A percentile compares a stretch with the other conserved stretches of the same genome.
Evolutionary conservation across 2,329 filamentous ascomycete genomes (phyloP).

Genomic region (Nannizziopsis barbatae): DNA sequence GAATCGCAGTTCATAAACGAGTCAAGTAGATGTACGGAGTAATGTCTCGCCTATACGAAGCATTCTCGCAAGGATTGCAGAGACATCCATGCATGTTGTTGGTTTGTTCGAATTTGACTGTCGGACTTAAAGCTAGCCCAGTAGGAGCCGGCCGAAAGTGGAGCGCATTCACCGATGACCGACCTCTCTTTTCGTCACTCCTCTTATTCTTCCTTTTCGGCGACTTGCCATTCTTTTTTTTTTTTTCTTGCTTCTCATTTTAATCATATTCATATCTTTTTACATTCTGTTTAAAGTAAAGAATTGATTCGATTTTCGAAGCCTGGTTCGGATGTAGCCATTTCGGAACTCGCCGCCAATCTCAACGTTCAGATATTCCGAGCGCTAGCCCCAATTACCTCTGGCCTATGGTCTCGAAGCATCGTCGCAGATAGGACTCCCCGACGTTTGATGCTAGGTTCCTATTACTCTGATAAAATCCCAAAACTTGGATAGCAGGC

Average conservation of each 20-base stretch:
- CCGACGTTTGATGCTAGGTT: background rate
- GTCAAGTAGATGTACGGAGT: too few species aligned
- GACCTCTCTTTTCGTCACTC: background rate
- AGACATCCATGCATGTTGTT: too few species aligned
- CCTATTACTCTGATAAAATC: background rate
- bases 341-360: conserved; percentile 9
- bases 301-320: background rate
- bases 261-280: background rate
- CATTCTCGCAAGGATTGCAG: too few species aligned
- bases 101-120: background rate
- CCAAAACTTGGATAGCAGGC: background rate
- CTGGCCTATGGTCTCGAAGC: background rate
- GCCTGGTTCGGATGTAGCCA: conserved; percentile 2
- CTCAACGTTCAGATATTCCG: conserved; percentile 4
- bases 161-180: too few species aligned
- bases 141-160: background rate
- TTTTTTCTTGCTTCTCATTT: background rate
- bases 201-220: background rate
- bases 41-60: too few species aligned
- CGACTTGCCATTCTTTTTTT: background rate
- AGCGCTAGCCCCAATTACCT: background rate
- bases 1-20: too few species aligned
- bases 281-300: background rate
- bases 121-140: conserved; percentile 3
- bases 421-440: conserved; percentile 1